Percentiles rank a stretch among this genome's conserved stretches.
Evolutionary conservation across 192 early-diverging fungal species (phyloP).

Genomic region (Entomortierella parvispora): DNA sequence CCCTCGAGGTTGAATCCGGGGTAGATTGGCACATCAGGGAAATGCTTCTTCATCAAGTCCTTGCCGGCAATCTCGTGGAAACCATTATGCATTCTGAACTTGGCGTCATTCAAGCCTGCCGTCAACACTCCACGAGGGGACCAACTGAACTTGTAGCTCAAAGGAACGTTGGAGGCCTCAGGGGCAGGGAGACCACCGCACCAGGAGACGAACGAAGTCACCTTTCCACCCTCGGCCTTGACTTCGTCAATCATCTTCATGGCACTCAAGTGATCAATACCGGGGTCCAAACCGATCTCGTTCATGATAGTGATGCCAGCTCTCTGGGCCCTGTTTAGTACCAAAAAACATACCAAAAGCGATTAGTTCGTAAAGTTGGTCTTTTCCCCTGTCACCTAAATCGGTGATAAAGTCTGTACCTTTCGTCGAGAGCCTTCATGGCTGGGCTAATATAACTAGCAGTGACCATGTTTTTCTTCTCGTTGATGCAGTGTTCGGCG

Average conservation of each 20-base stretch:
- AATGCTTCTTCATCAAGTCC: constrained; percentile 74
- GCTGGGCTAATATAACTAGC: constrained; percentile 95
- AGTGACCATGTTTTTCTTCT: constrained; percentile 94
- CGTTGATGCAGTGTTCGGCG: constrained; percentile 77
- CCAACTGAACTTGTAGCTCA: constrained; percentile 98
- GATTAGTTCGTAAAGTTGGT: constrained; percentile 6
- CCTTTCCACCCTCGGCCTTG: constrained; percentile 73
- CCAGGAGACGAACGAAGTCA: constrained; percentile 91
- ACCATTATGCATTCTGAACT: constrained; percentile 71
- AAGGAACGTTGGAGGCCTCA: constrained; percentile 88
- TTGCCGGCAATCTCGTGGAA: constrained; percentile 72
- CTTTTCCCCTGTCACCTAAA: constrained; percentile 63
- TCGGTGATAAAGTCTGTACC: constrained; percentile 46
- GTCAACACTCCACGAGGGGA: constrained; percentile 91
- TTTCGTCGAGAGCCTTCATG: constrained; percentile 81
- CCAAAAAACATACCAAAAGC: background rate
- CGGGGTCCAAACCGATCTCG: constrained; percentile 98
- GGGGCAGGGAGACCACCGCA: constrained; percentile 96
- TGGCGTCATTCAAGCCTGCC: constrained; percentile 87
- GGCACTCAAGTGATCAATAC: constrained; percentile 97
- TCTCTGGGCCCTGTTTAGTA: constrained; percentile 67
- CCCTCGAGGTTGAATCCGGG: constrained; percentile 94
- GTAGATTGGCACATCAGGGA: constrained; percentile 81
- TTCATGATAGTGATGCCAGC: constrained; percentile 92
- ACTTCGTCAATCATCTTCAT: constrained; percentile 96